phyloP scores from a whole-genome alignment of 176 grass and related monocot genomes.

The Hordeum vulgare region DNA sequence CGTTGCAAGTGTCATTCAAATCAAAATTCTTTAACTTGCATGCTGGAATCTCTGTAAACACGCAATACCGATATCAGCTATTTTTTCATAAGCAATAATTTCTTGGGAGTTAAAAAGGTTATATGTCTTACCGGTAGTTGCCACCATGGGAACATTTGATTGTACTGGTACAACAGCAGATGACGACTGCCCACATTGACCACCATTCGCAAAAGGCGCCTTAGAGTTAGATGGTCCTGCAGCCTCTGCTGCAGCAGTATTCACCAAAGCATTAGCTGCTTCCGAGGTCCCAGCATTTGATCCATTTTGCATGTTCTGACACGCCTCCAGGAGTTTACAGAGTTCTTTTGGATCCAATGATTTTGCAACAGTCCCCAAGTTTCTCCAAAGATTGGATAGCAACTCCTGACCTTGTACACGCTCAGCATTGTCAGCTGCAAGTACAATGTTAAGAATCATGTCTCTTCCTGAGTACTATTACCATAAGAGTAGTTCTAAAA shows the following conservation, averaged over 20 bases:
- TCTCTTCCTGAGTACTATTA: slow-evolving; percentile 16
- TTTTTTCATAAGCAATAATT: slow-evolving; percentile 11
- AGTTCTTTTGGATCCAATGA: slow-evolving; percentile 83
- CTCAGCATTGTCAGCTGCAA: slow-evolving; percentile 67
- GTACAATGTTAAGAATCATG: slow-evolving; percentile 16
- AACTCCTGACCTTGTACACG: slow-evolving; percentile 61
- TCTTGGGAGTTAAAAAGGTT: background rate
- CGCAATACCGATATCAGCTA: background rate
- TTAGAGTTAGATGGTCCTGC: slow-evolving; percentile 45
- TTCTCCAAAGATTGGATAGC: slow-evolving; percentile 60
- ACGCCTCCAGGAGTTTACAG: slow-evolving; percentile 63
- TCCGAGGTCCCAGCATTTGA: slow-evolving; percentile 58
- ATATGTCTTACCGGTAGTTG: slow-evolving; percentile 54
- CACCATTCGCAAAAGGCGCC: slow-evolving; percentile 31
- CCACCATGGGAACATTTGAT: slow-evolving; percentile 36
- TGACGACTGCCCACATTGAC: slow-evolving; percentile 32
- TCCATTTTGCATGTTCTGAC: slow-evolving; percentile 73
- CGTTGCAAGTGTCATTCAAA: slow-evolving; percentile 79
- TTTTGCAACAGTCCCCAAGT: slow-evolving; percentile 62
- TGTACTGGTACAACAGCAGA: slow-evolving; percentile 42
- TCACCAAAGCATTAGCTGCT: slow-evolving; percentile 45
- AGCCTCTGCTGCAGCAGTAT: slow-evolving; percentile 38
- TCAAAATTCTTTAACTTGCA: slow-evolving; percentile 82
- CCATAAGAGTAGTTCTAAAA: slow-evolving; percentile 1
- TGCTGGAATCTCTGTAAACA: slow-evolving; percentile 42